Evolutionary conservation across 2,329 filamentous ascomycete species (phyloP).

Genomic region (Trichophyton simii): DNA sequence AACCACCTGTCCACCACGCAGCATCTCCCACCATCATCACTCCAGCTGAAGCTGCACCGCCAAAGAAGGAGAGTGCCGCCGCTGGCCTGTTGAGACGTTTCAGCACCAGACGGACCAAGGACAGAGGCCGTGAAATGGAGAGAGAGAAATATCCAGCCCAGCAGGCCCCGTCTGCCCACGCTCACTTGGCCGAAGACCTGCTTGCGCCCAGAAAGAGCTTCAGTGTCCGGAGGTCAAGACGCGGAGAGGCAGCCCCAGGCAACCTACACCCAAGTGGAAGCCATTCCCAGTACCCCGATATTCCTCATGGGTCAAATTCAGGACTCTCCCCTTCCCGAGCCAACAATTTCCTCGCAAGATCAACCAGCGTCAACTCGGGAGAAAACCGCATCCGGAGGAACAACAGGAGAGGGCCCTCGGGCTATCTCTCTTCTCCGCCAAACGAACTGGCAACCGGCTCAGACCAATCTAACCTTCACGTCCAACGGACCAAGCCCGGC

Average conservation of each 20-base stretch:
- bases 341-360: conserved; percentile 64
- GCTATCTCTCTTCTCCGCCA: conserved; percentile 39
- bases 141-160: conserved; percentile 46
- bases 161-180: conserved; percentile 62
- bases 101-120: conserved; percentile 64
- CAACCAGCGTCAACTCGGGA: conserved; percentile 82
- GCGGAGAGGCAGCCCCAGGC: conserved; percentile 42
- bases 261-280: conserved; percentile 45
- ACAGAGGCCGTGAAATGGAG: conserved; percentile 34
- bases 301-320: conserved; percentile 60
- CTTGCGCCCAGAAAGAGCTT: conserved; percentile 70
- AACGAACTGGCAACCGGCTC: conserved; percentile 67
- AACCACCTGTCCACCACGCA: conserved; percentile 36
- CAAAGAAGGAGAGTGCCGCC: conserved; percentile 77
- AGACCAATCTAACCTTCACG: conserved; percentile 52
- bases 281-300: conserved; percentile 63
- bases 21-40: conserved; percentile 37
- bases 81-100: conserved; percentile 75
- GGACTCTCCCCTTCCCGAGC: conserved; percentile 47
- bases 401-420: conserved; percentile 42
- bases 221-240: conserved; percentile 56
- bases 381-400: conserved; percentile 58
- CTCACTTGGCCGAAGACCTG: conserved; percentile 64
- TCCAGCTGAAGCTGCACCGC: conserved; percentile 44
- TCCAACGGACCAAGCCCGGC: conserved; percentile 31